phyloP scores from a whole-genome alignment of 371 early-diverging fungal genomes.

The Rhizomucor pusillus region DNA sequence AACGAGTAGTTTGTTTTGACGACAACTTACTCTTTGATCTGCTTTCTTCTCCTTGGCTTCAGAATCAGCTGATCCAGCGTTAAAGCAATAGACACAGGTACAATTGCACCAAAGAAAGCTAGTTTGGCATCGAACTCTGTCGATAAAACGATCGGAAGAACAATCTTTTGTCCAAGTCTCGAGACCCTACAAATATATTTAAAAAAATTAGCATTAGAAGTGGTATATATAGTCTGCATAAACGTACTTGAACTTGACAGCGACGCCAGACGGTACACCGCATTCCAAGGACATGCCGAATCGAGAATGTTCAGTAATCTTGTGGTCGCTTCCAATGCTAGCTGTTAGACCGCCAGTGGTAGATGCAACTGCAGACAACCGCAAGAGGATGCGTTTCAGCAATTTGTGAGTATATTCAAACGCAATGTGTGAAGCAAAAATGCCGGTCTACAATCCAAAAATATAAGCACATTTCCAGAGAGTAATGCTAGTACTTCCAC shows the following conservation, averaged over 20 bases:
- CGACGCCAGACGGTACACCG: conserved; percentile 71
- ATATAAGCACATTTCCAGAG: no score
- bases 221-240: background rate
- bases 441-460: conserved; percentile 35
- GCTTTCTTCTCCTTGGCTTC: conserved; percentile 64
- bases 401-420: conserved; percentile 44
- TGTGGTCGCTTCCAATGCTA: conserved; percentile 60
- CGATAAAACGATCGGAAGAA: conserved; percentile 79
- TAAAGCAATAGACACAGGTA: conserved; percentile 65
- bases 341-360: conserved; percentile 51
- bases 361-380: conserved; percentile 41
- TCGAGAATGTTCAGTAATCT: conserved; percentile 64
- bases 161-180: conserved; percentile 82
- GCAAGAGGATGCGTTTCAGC: conserved; percentile 27
- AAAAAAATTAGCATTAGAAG: background rate
- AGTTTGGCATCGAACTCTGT: conserved; percentile 67
- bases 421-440: conserved; percentile 48
- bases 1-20: background rate
- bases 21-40: conserved; percentile 54
- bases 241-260: conserved; percentile 65
- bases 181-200: conserved; percentile 54
- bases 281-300: conserved; percentile 77
- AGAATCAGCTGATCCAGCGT: conserved; percentile 70
- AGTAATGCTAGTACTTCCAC: no score
- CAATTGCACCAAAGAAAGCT: conserved; percentile 61